Base-by-base conservation (phyloP, 495 filamentous ascomycete species). In the Clohesyomyces aquaticus region DNA sequence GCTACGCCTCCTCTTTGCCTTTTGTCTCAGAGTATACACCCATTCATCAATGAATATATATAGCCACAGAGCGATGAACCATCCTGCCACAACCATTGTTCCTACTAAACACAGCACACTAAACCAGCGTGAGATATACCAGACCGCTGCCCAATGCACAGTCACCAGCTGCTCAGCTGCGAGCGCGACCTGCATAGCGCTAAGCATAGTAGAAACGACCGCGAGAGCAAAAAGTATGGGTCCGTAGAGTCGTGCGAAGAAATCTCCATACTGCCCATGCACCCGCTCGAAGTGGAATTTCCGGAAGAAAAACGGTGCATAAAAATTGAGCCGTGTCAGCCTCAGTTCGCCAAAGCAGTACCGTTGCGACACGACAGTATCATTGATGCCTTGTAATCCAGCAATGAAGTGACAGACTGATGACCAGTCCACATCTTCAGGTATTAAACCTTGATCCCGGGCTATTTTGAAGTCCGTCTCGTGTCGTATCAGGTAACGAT, bases 331-430 rank as follows among this genome's bases (percentile, higher is more conserved):
- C 21, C 71, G 25, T 12, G 45, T 42, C 9, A 73, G 47, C 16
- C 69, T 41, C 1, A 73, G 23, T 38, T 73, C 71, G 46, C 71
- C 71, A 29, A 59, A 71, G 8, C 28, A 16, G 52, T 61, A 73
- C 4, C 68, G 61, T 21, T 14, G 8, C 6, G 61, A 70, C 25
- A 73, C 65, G 1, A 55, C 56, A 3, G 8, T 11, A 21, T 66
- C 51, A 8, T 21, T 0, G 26, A 66, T 35, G 0, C 3, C 25
- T 2, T 1, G 1, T 1, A 66, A n/a, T 1, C 9, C 16, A 3
- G 62, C 1, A 27, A 2, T 4, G 0, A 65, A 27, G 1, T 1
- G 0, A 26, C 45, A 19, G 1, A 6, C 66, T 6, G 46, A 0
- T 11, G 4, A 11, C 23, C 29, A 67, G 6, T 4, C 47, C 3